phyloP scores from a whole-genome alignment of 2,329 filamentous ascomycete species.

The Zymoseptoria brevis region DNA sequence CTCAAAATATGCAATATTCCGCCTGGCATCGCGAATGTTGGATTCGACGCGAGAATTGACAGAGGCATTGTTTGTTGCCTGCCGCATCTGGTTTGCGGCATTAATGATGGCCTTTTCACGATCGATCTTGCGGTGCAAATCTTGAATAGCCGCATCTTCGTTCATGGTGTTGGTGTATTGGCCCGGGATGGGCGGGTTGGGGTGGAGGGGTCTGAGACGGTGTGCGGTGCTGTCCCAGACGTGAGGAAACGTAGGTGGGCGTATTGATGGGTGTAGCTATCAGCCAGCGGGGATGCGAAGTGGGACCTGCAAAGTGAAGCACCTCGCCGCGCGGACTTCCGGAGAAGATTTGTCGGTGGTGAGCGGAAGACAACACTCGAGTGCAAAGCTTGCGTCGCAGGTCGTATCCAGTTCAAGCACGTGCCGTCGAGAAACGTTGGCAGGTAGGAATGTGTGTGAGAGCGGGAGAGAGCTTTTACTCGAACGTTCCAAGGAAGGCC shows the following conservation, averaged over 20 bases:
- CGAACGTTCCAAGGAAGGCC: background rate
- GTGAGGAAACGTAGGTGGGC: background rate
- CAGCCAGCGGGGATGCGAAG: background rate
- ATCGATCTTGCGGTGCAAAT: constrained; percentile 95
- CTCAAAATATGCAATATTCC: constrained; percentile 94
- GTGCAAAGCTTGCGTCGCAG: background rate
- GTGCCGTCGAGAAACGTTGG: background rate
- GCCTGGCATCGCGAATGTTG: constrained; percentile 85
- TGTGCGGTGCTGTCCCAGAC: background rate
- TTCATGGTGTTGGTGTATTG: constrained; percentile 43
- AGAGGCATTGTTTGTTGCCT: constrained; percentile 86
- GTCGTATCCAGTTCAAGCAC: background rate
- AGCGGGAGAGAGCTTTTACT: background rate
- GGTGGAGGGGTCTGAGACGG: background rate
- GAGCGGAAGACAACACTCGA: background rate
- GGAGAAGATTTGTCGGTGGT: background rate
- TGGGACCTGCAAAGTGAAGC: background rate
- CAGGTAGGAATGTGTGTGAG: background rate
- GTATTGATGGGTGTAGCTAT: background rate
- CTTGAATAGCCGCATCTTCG: constrained; percentile 59
- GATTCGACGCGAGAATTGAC: constrained; percentile 86
- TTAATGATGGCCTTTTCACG: constrained; percentile 92
- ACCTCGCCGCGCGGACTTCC: background rate
- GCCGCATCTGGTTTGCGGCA: constrained; percentile 88
- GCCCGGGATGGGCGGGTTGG: background rate